Percentiles rank a stretch among this genome's conserved stretches.
phyloP scores from a whole-genome alignment of 1,139 yeast species.

The Nakaseomyces kungkrabaensis region DNA sequence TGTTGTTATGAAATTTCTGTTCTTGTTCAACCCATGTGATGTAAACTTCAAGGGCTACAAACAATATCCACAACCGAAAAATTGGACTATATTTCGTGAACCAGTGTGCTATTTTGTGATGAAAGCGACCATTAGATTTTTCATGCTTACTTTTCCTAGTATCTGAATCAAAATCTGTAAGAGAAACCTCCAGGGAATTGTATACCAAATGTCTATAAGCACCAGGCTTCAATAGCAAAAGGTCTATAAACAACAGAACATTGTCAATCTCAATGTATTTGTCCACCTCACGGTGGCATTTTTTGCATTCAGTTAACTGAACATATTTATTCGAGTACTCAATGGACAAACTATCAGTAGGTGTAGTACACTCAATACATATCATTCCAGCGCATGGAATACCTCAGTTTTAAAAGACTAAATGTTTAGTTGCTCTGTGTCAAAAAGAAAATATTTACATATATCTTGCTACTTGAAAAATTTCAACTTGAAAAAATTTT shows the following conservation, averaged over 20 bases:
- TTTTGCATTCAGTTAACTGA: slow-evolving; percentile 65
- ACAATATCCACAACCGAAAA: slow-evolving; percentile 47
- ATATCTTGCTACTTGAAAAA: neutral
- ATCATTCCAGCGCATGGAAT: slow-evolving; percentile 41
- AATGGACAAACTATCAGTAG: slow-evolving; percentile 57
- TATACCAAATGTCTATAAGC: slow-evolving; percentile 86
- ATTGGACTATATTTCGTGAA: slow-evolving; percentile 22
- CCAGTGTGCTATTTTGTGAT: slow-evolving; percentile 12
- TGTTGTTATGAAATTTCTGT: slow-evolving; percentile 30
- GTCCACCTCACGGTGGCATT: slow-evolving; percentile 71
- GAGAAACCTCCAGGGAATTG: slow-evolving; percentile 43
- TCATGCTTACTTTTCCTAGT: slow-evolving; percentile 4
- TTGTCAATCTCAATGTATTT: slow-evolving; percentile 86
- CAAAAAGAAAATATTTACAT: no score
- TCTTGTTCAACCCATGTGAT: slow-evolving; percentile 89
- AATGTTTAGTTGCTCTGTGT: no score
- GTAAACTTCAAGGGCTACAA: slow-evolving; percentile 81
- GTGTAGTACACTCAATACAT: slow-evolving; percentile 75
- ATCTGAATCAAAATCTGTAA: slow-evolving; percentile 7
- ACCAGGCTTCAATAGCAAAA: slow-evolving; percentile 71
- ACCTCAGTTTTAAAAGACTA: no score
- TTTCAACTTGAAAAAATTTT: neutral
- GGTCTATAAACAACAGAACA: slow-evolving; percentile 73
- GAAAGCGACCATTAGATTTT: neutral
- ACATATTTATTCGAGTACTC: slow-evolving; percentile 72